These are phyloP conservation scores for Lentinus tigrinus DNA, from an alignment of 768 basidiomycete species.

Conservation along the genomic window DNA sequence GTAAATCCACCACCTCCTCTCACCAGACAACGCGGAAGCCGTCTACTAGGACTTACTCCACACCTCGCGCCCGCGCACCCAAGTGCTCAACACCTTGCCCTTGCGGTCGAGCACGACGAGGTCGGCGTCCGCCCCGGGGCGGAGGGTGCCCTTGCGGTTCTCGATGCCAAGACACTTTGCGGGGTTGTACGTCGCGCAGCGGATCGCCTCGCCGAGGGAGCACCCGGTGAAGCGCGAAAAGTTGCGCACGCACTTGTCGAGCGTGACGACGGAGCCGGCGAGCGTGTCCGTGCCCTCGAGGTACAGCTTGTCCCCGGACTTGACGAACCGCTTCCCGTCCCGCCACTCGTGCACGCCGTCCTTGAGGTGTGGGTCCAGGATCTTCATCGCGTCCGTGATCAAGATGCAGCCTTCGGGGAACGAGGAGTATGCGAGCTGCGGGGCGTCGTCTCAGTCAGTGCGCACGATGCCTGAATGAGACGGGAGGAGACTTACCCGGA, in stretches of 20 bases:
- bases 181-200: constrained; percentile 83
- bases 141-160: constrained; percentile 75
- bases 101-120: constrained; percentile 70
- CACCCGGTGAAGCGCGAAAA: constrained; percentile 83
- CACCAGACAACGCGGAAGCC: not conserved
- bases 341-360: constrained; percentile 91
- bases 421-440: constrained; percentile 77
- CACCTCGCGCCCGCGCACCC: constrained; percentile 74
- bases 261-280: constrained; percentile 82
- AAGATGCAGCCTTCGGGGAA: constrained; percentile 85
- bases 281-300: constrained; percentile 85
- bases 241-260: constrained; percentile 85
- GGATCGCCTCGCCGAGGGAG: constrained; percentile 79
- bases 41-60: constrained; percentile 43
- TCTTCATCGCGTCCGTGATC: constrained; percentile 87
- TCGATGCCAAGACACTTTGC: constrained; percentile 83
- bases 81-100: constrained; percentile 67
- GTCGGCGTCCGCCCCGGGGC: constrained; percentile 85
- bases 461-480: not conserved
- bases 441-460: not conserved
- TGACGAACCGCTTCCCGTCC: constrained; percentile 75
- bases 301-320: constrained; percentile 78
- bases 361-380: constrained; percentile 78
- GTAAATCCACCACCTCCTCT: no score
- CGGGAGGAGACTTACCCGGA: constrained; percentile 55